A percentile compares a stretch with the other conserved stretches of the same genome.
phyloP scores from a whole-genome alignment of 2,329 filamentous ascomycete genomes.

The Pleoardoris graminearum region DNA sequence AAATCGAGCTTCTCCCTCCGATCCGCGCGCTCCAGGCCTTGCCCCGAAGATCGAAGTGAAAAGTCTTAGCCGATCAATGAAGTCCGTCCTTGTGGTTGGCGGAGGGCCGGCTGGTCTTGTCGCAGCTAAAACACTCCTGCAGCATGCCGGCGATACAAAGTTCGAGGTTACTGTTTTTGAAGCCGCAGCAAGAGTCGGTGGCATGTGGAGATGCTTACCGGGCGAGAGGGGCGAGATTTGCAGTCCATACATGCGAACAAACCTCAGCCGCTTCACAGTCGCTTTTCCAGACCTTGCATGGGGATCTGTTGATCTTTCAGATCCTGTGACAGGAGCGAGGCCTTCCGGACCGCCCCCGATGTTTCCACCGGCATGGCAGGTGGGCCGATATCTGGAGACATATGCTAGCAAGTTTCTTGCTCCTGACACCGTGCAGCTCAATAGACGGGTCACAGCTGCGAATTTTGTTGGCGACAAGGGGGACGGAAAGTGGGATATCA shows the following conservation, averaged over 20 bases:
- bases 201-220: conserved; percentile 68
- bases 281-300: conserved; percentile 68
- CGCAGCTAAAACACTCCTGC: conserved; percentile 67
- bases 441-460: conserved; percentile 41
- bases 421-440: conserved; percentile 55
- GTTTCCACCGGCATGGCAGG: conserved; percentile 76
- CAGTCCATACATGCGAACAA: conserved; percentile 63
- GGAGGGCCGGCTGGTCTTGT: conserved; percentile 51
- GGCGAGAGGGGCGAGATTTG: conserved; percentile 62
- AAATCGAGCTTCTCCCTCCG: background rate
- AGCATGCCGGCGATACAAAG: conserved; percentile 54
- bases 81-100: conserved; percentile 48
- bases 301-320: conserved; percentile 52
- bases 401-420: conserved; percentile 65
- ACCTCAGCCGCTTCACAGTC: conserved; percentile 78
- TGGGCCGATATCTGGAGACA: conserved; percentile 70
- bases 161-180: conserved; percentile 76
- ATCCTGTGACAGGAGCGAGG: conserved; percentile 10
- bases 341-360: conserved; percentile 53
- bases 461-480: conserved; percentile 14
- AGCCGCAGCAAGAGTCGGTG: conserved; percentile 66
- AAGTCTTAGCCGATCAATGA: conserved; percentile 19
- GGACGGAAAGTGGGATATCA: conserved; percentile 25
- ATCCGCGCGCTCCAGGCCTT: background rate
- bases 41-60: background rate